Percentiles rank a stretch among this genome's conserved stretches.
phyloP scores from a whole-genome alignment of 139 green algal species.

The Gonium pectorale region DNA sequence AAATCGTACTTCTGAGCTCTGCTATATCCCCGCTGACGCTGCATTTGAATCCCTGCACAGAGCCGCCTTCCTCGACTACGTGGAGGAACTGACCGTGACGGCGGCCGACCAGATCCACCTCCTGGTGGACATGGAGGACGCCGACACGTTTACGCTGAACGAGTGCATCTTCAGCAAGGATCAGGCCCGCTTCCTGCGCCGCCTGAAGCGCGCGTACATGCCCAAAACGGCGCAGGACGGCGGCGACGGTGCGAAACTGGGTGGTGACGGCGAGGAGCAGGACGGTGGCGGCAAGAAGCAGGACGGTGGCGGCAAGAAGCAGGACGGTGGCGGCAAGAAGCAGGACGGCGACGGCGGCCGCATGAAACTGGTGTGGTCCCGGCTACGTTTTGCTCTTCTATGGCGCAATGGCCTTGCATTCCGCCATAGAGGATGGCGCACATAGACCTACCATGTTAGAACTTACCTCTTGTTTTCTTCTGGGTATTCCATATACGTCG shows the following conservation, averaged over 20 bases:
- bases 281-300: too few species aligned
- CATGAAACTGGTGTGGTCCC: neutral
- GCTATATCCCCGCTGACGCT: too few species aligned
- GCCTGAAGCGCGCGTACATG: constrained; percentile 35
- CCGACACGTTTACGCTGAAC: constrained; percentile 37
- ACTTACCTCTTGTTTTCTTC: neutral
- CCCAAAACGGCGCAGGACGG: too few species aligned
- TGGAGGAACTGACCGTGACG: neutral
- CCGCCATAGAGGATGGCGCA: neutral
- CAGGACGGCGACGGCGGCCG: too few species aligned
- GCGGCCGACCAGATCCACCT: neutral
- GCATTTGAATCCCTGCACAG: neutral
- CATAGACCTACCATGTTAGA: too few species aligned
- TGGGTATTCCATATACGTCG: too few species aligned
- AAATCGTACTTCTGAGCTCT: neutral
- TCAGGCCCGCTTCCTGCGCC: neutral
- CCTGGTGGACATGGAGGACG: neutral
- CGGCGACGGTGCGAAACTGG: too few species aligned
- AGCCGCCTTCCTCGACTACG: neutral
- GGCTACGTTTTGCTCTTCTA: too few species aligned
- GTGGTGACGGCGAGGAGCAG: too few species aligned
- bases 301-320: too few species aligned
- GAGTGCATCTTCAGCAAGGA: neutral
- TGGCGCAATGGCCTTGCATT: neutral
- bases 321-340: too few species aligned